Conservation (phyloP, 129 eudicot genomes). For the Deinandra increscens region DNA sequence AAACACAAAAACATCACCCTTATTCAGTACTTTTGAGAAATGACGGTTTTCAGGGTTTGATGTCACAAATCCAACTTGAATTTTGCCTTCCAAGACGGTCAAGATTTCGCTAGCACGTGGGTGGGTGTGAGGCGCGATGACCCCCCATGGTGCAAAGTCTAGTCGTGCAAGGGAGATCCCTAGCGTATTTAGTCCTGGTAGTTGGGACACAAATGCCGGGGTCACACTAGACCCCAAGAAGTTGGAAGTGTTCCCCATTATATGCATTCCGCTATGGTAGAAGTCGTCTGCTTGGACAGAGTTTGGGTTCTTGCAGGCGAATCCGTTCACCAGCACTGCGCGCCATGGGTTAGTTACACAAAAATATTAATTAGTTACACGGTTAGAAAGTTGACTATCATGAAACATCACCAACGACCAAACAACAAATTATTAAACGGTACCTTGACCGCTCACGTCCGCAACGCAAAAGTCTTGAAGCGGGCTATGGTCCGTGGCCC, state of each 20-base stretch:
- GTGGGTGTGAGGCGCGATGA: constrained; percentile 38
- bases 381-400: too few species aligned
- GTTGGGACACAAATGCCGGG: constrained; percentile 28
- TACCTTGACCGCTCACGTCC: constrained; percentile 33
- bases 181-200: constrained; percentile 37
- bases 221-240: constrained; percentile 28
- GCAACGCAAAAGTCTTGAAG: constrained; percentile 52
- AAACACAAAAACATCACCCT: constrained; percentile 40
- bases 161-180: constrained; percentile 37
- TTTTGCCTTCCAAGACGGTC: constrained; percentile 38
- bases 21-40: constrained; percentile 28
- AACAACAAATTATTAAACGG: background rate
- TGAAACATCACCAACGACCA: too few species aligned
- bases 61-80: constrained; percentile 42
- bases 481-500: constrained; percentile 44
- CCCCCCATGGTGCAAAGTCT: constrained; percentile 42
- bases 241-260: constrained; percentile 34
- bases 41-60: constrained; percentile 42
- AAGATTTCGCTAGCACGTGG: constrained; percentile 47
- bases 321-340: constrained; percentile 32
- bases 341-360: background rate
- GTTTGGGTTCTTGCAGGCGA: constrained; percentile 32
- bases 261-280: constrained; percentile 30
- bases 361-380: background rate
- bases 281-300: constrained; percentile 31